A percentile compares a stretch with the other conserved stretches of the same genome.
Evolutionary conservation across 176 grass and related monocot species (phyloP).

Genomic region (Poa annua): DNA sequence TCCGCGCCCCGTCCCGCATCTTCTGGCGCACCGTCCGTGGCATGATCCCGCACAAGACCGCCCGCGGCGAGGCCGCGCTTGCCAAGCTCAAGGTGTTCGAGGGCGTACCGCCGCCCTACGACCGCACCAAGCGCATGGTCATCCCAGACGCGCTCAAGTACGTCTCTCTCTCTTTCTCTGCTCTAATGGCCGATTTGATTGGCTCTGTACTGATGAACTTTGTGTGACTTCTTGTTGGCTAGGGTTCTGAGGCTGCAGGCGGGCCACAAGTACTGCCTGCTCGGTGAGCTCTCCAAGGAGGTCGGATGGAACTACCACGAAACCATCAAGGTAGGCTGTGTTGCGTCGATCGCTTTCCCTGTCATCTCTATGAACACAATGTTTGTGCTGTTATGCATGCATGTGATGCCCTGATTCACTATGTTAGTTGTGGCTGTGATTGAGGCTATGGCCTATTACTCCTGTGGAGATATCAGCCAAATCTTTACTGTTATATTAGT

Average conservation of each 20-base stretch:
- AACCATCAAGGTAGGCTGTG: slow-evolving; percentile 21
- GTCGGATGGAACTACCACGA: slow-evolving; percentile 65
- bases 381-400: not conserved
- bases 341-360: not conserved
- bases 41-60: slow-evolving; percentile 82
- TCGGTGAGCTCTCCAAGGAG: slow-evolving; percentile 64
- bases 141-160: slow-evolving; percentile 76
- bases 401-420: too few species aligned
- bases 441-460: slow-evolving; percentile 23
- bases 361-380: not conserved
- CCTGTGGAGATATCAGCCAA: slow-evolving; percentile 24
- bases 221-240: not conserved
- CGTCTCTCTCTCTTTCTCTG: not conserved
- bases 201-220: not conserved
- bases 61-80: slow-evolving; percentile 68
- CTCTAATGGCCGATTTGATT: not conserved
- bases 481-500: not conserved
- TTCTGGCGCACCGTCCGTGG: slow-evolving; percentile 60
- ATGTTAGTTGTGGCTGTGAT: not conserved
- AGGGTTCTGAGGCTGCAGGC: slow-evolving; percentile 73
- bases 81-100: slow-evolving; percentile 61
- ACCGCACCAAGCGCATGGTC: slow-evolving; percentile 64
- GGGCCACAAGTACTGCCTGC: slow-evolving; percentile 60
- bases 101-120: slow-evolving; percentile 65
- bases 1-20: slow-evolving; percentile 53